phyloP scores from a whole-genome alignment of 352 stramenopile species.

The Phytophthora citrophthora region DNA sequence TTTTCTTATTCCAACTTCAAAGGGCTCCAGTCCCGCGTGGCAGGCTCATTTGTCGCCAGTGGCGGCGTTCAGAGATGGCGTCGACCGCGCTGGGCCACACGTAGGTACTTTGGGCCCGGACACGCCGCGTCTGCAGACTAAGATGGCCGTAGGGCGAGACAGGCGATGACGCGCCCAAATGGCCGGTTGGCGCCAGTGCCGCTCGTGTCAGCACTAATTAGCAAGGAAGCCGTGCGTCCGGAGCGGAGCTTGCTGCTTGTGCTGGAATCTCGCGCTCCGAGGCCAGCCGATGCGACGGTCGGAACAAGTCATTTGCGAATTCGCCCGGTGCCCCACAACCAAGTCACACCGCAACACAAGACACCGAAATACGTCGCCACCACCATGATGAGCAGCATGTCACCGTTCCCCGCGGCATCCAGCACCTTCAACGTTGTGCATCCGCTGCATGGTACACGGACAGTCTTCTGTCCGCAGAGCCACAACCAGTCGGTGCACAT shows the following conservation, averaged over 20 bases:
- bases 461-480: not conserved
- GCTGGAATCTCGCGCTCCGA: no score
- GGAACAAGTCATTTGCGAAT: conserved; percentile 27
- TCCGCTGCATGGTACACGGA: not conserved
- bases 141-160: conserved; percentile 16
- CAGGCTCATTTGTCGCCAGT: conserved; percentile 38
- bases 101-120: not conserved
- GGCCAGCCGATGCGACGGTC: not conserved
- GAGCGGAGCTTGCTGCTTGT: no score
- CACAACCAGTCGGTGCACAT: conserved; percentile 1
- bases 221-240: not conserved
- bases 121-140: conserved; percentile 28
- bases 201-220: conserved; percentile 29
- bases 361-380: not conserved
- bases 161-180: conserved; percentile 34
- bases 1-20: conserved; percentile 37
- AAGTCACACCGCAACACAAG: not conserved
- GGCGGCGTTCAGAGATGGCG: conserved; percentile 5
- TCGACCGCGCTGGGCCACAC: conserved; percentile 6
- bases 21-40: conserved; percentile 20
- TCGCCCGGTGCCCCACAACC: conserved; percentile 6
- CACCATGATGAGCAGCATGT: conserved; percentile 31
- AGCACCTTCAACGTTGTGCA: conserved; percentile 24
- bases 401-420: conserved; percentile 7
- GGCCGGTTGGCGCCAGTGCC: conserved; percentile 29